Evolutionary conservation across 441 rosid species (phyloP), one percentile per base, ranked within the genome.

Genomic region (Adansonia rubrostipa): DNA sequence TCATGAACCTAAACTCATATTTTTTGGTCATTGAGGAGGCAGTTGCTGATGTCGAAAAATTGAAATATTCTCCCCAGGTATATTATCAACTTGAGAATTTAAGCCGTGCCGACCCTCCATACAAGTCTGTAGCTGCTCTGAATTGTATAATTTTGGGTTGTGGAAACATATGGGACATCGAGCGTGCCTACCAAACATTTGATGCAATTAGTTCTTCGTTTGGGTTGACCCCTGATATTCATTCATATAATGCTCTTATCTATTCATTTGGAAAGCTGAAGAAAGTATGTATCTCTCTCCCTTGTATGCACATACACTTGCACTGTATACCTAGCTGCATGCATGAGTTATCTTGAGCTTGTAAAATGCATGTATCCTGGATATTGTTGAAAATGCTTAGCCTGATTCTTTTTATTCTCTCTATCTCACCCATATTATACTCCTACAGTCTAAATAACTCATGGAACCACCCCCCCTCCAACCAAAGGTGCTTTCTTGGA

Each of bases 121-220:
- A 91, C 85, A 96, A 92, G 86, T 96, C 99, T 67, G 92, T 94
- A 53, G 92, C 97, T 87, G 98, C 97, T 80, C 79, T 96, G 65
- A 96, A 96, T 82, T 96, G 98, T 90, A 78, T 96, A 76, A 83
- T 96, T 80, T 85, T 93, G 73, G 99, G 99, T 58, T 94, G 97
- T 80, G 98, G 98, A 82, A 90, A 90, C 86, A 89, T 87, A 84
- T 94, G 99, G 99, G 99, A 96, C 79, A 87, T 94, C 45, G 96
- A 94, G 71, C 98, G 98, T 80, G 96, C 99, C 71, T 94, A 94
- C 80, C 96, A 94, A 85, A 96, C 99, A 19, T 93, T 96, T 86
- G 98, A 93, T 70, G 96, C 99, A 66, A 88, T 94, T 56, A 71
- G 91, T 81, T 79, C 89, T 74, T 82, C 93, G 17, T 96, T 96